Evolutionary conservation across 176 grass and related monocot genomes (phyloP), one percentile per base, ranked within the genome.

Genomic region (Raddia distichophylla): DNA sequence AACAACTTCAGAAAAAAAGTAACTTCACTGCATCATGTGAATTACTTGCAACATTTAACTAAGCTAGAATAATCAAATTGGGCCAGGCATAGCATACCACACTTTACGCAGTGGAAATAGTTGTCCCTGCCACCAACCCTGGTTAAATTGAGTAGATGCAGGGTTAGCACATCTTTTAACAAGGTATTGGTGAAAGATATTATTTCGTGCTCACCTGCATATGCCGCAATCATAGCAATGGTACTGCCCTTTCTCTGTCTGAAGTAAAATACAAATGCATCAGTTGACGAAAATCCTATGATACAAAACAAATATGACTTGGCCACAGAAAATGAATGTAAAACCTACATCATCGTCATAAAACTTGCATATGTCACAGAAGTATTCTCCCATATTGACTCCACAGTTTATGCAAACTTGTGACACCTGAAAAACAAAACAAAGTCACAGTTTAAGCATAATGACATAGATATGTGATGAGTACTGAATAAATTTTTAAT

Each of bases 321-420:
- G 77, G 66, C 7, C 40, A 76, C 10, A 76, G 22, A 71, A 75
- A 70, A 44, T 4, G 64, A 86, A 84, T 14, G 42, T 54, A 54
- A 72, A 60, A 84, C 92, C 84, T 86, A 99, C 96, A 74, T 91
- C 82, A 74, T 99, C 96, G n/a, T 99, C 96, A 78, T 91, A 95
- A 84, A 99, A 99, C 78, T 95, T 99, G 93, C 96, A 99, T 67
- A 85, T 66, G 74, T 91, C 76, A 63, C 96, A 99, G 61, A 87
- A 99, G 83, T 99, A 99, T 71, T 99, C 87, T 78, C 96, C 93
- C 96, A 99, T 93, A 87, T 91, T 99, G 73, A 95, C 89, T 71
- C 93, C 96, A 79, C 96, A 99, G 59, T 85, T 95, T 66, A 84
- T 81, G 64, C 96, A 99, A n/a, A 88, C 80, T 87, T 93, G 91